These are phyloP conservation scores for Melanogaster broomeanus DNA, from an alignment of 768 basidiomycete genomes.

Conservation along the genomic window DNA sequence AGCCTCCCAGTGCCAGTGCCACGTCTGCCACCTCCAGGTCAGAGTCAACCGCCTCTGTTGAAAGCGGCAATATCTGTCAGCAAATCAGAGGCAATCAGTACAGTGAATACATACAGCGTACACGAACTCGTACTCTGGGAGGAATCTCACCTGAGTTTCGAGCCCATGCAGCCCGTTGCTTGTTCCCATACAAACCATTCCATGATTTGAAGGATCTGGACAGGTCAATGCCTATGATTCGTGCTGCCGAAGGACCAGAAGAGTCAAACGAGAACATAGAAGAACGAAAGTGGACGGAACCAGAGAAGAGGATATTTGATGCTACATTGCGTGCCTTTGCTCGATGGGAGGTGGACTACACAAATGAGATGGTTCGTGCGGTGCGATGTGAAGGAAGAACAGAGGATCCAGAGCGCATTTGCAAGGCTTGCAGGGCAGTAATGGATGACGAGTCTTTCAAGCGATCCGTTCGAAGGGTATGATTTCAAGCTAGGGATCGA, in stretches of 20 bases:
- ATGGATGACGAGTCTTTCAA: background rate
- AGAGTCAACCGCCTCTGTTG: too few species aligned
- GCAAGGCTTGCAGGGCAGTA: conserved; percentile 1
- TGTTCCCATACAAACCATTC: conserved; percentile 5
- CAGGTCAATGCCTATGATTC: background rate
- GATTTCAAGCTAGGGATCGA: background rate
- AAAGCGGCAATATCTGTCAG: too few species aligned
- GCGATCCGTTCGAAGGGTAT: background rate
- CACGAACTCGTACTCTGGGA: conserved; percentile 7
- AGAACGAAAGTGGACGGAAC: conserved; percentile 3
- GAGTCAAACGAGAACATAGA: background rate
- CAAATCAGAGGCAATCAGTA: conserved; percentile 6
- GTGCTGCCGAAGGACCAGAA: background rate
- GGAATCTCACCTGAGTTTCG: conserved; percentile 7
- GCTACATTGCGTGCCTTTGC: background rate
- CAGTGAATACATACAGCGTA: conserved; percentile 8
- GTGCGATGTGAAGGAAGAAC: conserved; percentile 6
- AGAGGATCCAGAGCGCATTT: conserved; percentile 1
- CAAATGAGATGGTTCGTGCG: background rate
- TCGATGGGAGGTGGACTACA: conserved; percentile 7
- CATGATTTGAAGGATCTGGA: background rate
- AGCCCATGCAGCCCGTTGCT: conserved; percentile 1
- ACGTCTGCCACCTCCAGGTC: too few species aligned
- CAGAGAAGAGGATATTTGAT: conserved; percentile 2
- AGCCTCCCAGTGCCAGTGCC: too few species aligned